Evolutionary conservation across 2,329 filamentous ascomycete genomes (phyloP), one percentile per base, ranked within the genome.

Genomic region (Penicillium sp.): DNA sequence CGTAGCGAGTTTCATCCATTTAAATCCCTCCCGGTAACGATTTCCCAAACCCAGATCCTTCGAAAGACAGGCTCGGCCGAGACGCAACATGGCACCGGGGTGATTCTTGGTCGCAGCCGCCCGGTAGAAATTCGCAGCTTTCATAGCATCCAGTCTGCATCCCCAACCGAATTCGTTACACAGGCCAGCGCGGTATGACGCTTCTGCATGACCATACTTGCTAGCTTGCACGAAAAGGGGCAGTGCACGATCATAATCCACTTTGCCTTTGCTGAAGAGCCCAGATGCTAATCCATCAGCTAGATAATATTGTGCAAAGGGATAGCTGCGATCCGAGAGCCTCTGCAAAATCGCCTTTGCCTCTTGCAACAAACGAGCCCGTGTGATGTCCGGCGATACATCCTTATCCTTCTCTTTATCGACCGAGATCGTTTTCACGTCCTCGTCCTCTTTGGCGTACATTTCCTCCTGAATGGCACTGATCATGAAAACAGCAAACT

Each of bases 121-220:
- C 55, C 93, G 87, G 68, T 96, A 89, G 71, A 94, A 99, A 70
- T 97, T 92, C 1, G 95, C 89, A 45, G 94, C 93, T 74, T 97
- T 97, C 50, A 88, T 85, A 57, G 89, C 88, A 67, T 97, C 91
- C 67, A 91, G 91, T 57, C 91, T 86, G 66, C 88, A 95, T 42
- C 94, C 94, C 94, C 94, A 99, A 60, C 92, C 94, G 73, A 97
- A 97, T 73, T 99, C 94, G 76, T 97, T 97, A 77, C 92, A 97
- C 56, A 99, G 80, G 16, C 89, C 94, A 52, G 93, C 88, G 55
- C 94, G 89, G 74, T 97, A 99, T 35, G 88, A 92, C 56, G 94
- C 94, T 77, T 99, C 94, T 48, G 94, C 91, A 72, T 99, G 94
- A 30, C 94, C 94, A 74, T 97, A 94, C 76, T 97, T 99, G 66